Base-by-base conservation (phyloP, 2,329 filamentous ascomycete genomes). In the Talaromyces atroroseus region DNA sequence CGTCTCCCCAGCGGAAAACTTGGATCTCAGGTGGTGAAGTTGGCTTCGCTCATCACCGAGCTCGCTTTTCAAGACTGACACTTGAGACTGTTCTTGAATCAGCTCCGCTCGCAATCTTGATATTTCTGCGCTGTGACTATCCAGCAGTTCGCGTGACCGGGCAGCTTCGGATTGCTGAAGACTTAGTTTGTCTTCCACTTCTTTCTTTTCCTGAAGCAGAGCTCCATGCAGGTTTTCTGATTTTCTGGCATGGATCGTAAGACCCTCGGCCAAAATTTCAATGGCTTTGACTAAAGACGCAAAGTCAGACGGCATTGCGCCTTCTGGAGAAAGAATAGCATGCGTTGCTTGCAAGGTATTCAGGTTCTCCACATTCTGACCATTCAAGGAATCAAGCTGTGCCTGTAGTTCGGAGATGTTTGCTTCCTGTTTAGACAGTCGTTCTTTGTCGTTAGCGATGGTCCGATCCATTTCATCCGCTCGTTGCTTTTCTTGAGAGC, bases 1-100 rank as follows among this genome's bases (percentile, higher is more conserved):
- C 2, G 86, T 91, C 70, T 94, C 90, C 16, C 90, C 91, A 61
- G 92, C 88, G 1, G 88, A 84, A 66, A 95, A 86, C 68, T 87
- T 88, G 16, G 78, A 76, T 56, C 89, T 83, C 21, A 95, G 75
- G 26, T 81, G 77, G 57, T 80, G 82, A 21, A 95, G 78, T 63
- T 94, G 87, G 14, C 80, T 76, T 40, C 88, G 84, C 58, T 88
- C 84, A 56, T 88, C 84, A 2, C 80, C 77, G n/a, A 86, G 72
- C 62, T 84, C 82, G 12, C 75, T 66, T 16, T 73, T 71, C 34
- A 83, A 66, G 0, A 75, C 74, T 1, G 68, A 67, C 7, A 76
- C 67, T 62, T 78, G 80, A 10, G 74, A 75, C 54, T 74, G 75
- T 60, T 78, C 77, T 14, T 74, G 70, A 6, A 76, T 72, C 8